Evolutionary conservation across 106 monocot genomes (phyloP).

Genomic region (Dendrobium huoshanense): DNA sequence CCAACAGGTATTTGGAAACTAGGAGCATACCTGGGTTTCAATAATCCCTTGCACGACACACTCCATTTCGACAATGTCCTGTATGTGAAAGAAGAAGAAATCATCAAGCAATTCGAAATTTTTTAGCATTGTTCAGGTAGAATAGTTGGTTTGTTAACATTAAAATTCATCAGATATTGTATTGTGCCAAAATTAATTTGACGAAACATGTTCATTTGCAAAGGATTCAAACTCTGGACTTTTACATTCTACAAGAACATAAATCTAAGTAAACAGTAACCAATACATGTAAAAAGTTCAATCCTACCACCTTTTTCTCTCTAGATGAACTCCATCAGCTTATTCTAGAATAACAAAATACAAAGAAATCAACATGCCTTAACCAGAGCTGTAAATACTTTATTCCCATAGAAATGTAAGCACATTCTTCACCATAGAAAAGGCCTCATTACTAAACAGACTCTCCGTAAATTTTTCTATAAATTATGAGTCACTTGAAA

Average conservation of each 20-base stretch:
- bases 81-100: constrained; percentile 1
- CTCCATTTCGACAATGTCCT: constrained; percentile 32
- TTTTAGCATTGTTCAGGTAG: neutral
- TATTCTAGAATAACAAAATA: neutral
- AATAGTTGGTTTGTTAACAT: neutral
- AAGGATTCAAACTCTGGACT: neutral
- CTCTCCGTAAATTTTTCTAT: too few species aligned
- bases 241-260: neutral
- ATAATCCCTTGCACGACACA: constrained; percentile 76
- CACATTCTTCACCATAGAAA: too few species aligned
- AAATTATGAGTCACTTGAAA: neutral
- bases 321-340: neutral
- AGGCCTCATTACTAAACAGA: too few species aligned
- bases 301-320: neutral
- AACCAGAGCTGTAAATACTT: too few species aligned
- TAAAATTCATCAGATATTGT: neutral
- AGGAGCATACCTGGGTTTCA: constrained; percentile 49
- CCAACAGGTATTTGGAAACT: neutral
- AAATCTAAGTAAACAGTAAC: neutral
- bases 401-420: too few species aligned
- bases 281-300: neutral
- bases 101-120: neutral
- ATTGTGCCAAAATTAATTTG: neutral
- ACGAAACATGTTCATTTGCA: neutral
- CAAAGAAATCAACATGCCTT: too few species aligned